Evolutionary conservation across 2,329 filamentous ascomycete genomes (phyloP).

Genomic region (Dactylellina drechsleri): DNA sequence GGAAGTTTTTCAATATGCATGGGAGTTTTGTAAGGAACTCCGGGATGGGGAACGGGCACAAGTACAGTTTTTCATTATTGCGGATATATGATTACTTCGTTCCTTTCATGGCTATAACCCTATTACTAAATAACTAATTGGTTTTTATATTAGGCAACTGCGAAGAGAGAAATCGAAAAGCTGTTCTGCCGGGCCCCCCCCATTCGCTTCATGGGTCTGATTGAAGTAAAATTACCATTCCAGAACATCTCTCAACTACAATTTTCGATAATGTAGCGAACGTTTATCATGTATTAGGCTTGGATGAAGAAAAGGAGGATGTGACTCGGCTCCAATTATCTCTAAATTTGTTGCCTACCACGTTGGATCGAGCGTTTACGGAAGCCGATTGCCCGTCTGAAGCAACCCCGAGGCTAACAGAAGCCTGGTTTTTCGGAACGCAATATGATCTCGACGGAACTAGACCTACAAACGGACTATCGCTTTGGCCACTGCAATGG

Average conservation of each 20-base stretch:
- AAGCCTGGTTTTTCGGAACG: conserved; percentile 41
- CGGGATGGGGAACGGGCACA: too few relatives aligned
- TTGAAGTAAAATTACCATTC: conserved; percentile 6
- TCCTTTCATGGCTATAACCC: too few relatives aligned
- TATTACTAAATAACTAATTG: too few relatives aligned
- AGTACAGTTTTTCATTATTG: too few relatives aligned
- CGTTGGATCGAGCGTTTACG: conserved; percentile 8
- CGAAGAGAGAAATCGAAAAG: too few relatives aligned
- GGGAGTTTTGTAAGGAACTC: not conserved
- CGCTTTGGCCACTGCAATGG: conserved; percentile 38
- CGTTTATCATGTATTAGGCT: conserved; percentile 19
- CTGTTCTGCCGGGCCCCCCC: not conserved
- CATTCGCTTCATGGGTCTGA: conserved; percentile 33
- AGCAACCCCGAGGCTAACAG: too few relatives aligned
- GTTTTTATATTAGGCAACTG: too few relatives aligned
- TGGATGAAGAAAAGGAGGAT: conserved; percentile 8
- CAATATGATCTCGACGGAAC: conserved; percentile 23
- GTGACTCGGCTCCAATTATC: conserved; percentile 9
- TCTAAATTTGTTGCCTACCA: too few relatives aligned
- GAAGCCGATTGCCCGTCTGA: too few relatives aligned
- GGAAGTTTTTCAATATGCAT: not conserved
- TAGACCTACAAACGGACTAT: conserved; percentile 21
- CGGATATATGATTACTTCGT: too few relatives aligned
- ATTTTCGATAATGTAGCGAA: conserved; percentile 20
- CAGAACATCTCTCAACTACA: not conserved